phyloP scores from a whole-genome alignment of 169 alveolate genomes.

The Toxoplasma gondii region DNA sequence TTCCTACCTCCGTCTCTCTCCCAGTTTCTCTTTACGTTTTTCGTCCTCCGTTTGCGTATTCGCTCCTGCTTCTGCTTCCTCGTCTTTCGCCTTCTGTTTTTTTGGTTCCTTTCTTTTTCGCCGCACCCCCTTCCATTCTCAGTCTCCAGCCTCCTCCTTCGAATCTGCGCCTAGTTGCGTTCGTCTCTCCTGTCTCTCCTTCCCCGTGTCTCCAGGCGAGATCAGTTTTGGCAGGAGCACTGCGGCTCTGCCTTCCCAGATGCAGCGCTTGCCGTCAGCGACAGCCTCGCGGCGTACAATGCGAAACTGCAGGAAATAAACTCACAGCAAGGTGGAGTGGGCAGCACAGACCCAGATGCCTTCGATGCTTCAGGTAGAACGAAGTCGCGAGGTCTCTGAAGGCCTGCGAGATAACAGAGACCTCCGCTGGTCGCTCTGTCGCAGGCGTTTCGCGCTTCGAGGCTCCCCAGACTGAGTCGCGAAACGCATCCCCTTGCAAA shows the following conservation, averaged over 20 bases:
- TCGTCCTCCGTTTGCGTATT: not conserved
- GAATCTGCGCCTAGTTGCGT: too few relatives aligned
- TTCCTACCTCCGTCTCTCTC: too few relatives aligned
- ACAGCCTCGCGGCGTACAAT: constrained; percentile 71
- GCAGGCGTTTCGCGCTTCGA: too few relatives aligned
- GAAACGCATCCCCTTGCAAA: too few relatives aligned
- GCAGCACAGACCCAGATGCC: not conserved
- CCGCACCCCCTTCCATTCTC: too few relatives aligned
- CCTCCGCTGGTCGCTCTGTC: too few relatives aligned
- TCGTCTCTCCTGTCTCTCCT: not conserved
- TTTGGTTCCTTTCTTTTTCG: not conserved
- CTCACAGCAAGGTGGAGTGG: not conserved
- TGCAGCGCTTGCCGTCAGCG: constrained; percentile 74
- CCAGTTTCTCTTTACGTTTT: too few relatives aligned
- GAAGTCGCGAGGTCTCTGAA: not conserved
- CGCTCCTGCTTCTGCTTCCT: not conserved
- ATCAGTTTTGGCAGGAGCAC: constrained; percentile 72
- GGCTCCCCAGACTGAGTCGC: too few relatives aligned
- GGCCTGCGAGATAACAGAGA: too few relatives aligned
- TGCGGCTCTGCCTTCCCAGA: constrained; percentile 73
- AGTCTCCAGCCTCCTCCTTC: too few relatives aligned
- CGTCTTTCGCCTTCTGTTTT: not conserved
- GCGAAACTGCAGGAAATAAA: constrained; percentile 25
- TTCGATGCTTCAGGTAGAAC: not conserved
- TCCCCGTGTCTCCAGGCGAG: constrained; percentile 37